phyloP scores from a whole-genome alignment of 1,284 basidiomycete species.

The Pterula multifida region DNA sequence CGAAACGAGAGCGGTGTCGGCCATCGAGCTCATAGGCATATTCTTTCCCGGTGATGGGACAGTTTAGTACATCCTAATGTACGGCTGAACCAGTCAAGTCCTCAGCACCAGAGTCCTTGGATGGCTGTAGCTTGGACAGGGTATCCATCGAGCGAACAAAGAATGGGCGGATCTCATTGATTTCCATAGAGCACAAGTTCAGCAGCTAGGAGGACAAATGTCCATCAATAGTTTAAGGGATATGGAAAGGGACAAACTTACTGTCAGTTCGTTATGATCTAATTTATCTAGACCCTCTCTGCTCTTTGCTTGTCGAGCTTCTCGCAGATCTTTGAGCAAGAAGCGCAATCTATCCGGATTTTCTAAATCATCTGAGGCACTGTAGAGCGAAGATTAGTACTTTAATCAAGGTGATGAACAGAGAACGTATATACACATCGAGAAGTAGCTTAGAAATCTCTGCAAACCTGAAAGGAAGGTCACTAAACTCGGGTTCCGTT shows the following conservation, averaged over 20 bases:
- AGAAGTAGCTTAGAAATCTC: slow-evolving; percentile 84
- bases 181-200: slow-evolving; percentile 82
- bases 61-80: not conserved
- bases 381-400: slow-evolving; percentile 19
- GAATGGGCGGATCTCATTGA: slow-evolving; percentile 87
- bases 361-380: slow-evolving; percentile 83
- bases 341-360: slow-evolving; percentile 74
- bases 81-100: not conserved
- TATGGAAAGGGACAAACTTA: slow-evolving; percentile 28
- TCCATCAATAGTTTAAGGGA: not conserved
- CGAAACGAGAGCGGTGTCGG: no score
- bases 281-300: slow-evolving; percentile 68
- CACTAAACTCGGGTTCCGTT: slow-evolving; percentile 57
- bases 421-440: slow-evolving; percentile 55
- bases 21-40: no score
- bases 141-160: slow-evolving; percentile 77
- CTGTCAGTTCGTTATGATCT: slow-evolving; percentile 71
- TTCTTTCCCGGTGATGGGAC: no score
- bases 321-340: slow-evolving; percentile 86
- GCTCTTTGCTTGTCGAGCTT: slow-evolving; percentile 90
- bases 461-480: slow-evolving; percentile 76
- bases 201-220: slow-evolving; percentile 44
- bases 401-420: not conserved
- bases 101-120: not conserved
- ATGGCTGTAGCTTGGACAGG: slow-evolving; percentile 27